Conservation (phyloP, 176 grass and related monocot genomes). For the Carex scoparia region DNA sequence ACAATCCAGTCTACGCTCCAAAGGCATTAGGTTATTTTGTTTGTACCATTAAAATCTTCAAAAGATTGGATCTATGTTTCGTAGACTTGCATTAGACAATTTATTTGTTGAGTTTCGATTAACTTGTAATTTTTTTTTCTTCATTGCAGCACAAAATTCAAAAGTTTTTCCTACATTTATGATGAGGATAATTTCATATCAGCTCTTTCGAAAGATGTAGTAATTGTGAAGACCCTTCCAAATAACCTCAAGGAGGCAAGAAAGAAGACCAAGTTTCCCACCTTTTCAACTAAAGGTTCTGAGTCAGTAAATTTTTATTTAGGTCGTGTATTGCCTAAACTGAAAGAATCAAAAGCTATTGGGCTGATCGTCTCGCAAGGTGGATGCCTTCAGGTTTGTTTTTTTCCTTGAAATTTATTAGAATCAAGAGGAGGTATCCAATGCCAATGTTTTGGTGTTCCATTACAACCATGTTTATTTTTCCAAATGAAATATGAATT, state of each 20-base stretch:
- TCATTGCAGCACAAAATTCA: constrained; percentile 81
- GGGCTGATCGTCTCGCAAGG: constrained; percentile 85
- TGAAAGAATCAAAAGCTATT: constrained; percentile 84
- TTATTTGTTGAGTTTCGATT: constrained; percentile 19
- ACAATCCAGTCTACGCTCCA: constrained; percentile 81
- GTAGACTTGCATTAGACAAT: not conserved
- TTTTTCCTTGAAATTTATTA: not conserved
- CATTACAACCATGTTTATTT: not conserved
- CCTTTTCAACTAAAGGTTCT: constrained; percentile 65
- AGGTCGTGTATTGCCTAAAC: constrained; percentile 63
- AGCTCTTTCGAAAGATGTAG: constrained; percentile 66
- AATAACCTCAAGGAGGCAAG: constrained; percentile 78
- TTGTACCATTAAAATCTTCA: constrained; percentile 12
- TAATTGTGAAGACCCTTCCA: constrained; percentile 70
- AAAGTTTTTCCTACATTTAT: constrained; percentile 96
- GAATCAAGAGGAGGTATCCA: not conserved
- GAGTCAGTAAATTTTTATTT: constrained; percentile 71
- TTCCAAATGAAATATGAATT: not conserved
- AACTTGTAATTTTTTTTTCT: constrained; percentile 5
- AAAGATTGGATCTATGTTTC: not conserved
- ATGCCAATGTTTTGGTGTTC: constrained; percentile 1
- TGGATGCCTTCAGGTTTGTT: constrained; percentile 84
- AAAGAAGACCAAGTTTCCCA: constrained; percentile 90
- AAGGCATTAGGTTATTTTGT: constrained; percentile 71
- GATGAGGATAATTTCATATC: constrained; percentile 85